These are phyloP conservation scores for Ogataea nonfermentans DNA, from an alignment of 805 yeast genomes.

Conservation along the genomic window DNA sequence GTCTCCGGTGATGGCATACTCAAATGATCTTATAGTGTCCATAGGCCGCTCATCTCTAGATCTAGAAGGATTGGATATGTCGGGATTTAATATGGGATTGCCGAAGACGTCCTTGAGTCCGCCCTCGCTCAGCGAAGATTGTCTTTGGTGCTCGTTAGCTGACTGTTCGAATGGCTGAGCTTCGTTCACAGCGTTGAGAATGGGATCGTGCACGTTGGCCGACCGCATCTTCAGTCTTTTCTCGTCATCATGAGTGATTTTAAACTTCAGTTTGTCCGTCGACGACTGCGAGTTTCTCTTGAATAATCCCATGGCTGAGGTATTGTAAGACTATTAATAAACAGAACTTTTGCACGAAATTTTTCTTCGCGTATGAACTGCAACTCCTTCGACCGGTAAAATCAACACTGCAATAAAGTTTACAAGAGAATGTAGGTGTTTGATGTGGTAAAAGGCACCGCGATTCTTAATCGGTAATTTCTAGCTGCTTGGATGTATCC, in stretches of 20 bases:
- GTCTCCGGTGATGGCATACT: constrained; percentile 93
- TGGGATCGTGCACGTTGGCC: constrained; percentile 82
- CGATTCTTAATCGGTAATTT: no score
- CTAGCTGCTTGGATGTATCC: no score
- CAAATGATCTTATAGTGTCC: constrained; percentile 92
- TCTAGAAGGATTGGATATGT: constrained; percentile 90
- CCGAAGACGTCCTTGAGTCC: constrained; percentile 85
- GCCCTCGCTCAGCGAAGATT: constrained; percentile 35
- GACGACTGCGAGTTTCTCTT: constrained; percentile 37
- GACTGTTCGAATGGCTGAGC: constrained; percentile 88
- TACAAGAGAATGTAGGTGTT: no score
- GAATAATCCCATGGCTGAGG: constrained; percentile 42
- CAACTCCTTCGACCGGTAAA: no score
- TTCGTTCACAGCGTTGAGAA: constrained; percentile 88
- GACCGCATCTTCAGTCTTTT: constrained; percentile 61
- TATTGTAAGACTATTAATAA: no score
- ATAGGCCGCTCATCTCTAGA: constrained; percentile 93
- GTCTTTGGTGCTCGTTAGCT: constrained; percentile 38
- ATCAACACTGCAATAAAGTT: no score
- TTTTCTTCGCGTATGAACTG: not conserved
- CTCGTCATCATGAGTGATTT: constrained; percentile 50
- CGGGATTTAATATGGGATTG: constrained; percentile 70
- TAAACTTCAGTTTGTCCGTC: constrained; percentile 31
- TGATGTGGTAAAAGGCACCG: no score
- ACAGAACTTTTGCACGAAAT: not conserved